Percentiles rank a stretch among this genome's conserved stretches.
Conservation (phyloP, 31 red algal genomes). For the Porphyra umbilicalis region DNA sequence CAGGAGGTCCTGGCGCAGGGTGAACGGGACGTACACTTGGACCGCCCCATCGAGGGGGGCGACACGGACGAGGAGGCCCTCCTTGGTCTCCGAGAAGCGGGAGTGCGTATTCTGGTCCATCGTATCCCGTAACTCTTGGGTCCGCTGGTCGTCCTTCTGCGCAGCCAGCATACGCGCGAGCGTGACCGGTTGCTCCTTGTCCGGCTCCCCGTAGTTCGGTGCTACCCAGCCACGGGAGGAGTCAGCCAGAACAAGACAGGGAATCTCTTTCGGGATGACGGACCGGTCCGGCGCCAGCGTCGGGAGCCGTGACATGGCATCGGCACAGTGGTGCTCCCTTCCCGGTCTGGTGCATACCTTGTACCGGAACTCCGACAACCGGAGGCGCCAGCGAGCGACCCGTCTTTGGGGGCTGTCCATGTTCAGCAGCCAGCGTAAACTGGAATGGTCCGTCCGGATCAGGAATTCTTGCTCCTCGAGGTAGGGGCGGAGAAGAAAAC, state of each 20-base stretch:
- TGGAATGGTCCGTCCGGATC: conserved; percentile 16
- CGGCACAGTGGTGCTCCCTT: conserved; percentile 4
- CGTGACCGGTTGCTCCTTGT: background rate
- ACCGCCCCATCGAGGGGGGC: background rate
- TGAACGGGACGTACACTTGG: background rate
- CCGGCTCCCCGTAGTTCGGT: background rate
- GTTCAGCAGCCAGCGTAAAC: conserved; percentile 10
- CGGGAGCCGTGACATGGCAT: conserved; percentile 4
- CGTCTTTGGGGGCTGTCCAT: background rate
- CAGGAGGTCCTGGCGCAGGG: background rate
- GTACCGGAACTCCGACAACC: conserved; percentile 26
- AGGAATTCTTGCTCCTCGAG: conserved; percentile 14
- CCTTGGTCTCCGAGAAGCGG: background rate
- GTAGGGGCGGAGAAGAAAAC: conserved; percentile 15
- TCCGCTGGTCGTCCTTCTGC: background rate
- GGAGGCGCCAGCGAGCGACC: conserved; percentile 12
- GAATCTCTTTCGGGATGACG: background rate
- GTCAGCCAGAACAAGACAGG: conserved; percentile 1
- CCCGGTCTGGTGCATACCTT: conserved; percentile 23
- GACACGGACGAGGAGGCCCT: background rate
- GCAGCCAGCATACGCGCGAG: background rate
- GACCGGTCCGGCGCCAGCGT: background rate
- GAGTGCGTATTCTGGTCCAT: background rate
- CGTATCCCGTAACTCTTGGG: background rate
- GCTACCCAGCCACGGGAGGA: background rate